Conservation (phyloP, 2,329 filamentous ascomycete genomes). For the Fulvia fulva region DNA sequence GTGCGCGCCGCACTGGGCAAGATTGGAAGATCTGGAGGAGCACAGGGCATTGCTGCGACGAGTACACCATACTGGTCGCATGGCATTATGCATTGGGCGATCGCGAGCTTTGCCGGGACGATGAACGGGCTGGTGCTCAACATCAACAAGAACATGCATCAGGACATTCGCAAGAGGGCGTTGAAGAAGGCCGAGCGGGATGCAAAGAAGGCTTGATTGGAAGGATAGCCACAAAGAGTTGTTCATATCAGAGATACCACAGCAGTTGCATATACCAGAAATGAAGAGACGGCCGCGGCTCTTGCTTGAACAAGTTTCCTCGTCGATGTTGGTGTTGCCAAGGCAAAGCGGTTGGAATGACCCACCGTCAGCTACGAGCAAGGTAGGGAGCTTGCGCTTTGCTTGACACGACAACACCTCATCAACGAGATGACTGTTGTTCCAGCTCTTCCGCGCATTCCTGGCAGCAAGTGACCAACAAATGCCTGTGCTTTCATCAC, state of each 20-base stretch:
- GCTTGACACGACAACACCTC: too few species aligned
- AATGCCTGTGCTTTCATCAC: too few species aligned
- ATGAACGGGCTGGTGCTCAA: conserved; percentile 55
- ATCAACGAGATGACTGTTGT: too few species aligned
- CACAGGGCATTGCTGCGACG: conserved; percentile 74
- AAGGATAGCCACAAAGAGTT: not conserved
- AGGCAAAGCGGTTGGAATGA: not conserved
- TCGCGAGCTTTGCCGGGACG: conserved; percentile 59
- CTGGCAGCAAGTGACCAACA: too few species aligned
- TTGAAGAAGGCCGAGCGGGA: conserved; percentile 80
- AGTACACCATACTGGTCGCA: conserved; percentile 94
- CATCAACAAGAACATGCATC: conserved; percentile 68
- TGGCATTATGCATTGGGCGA: conserved; percentile 78
- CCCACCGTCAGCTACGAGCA: not conserved
- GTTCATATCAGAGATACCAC: not conserved
- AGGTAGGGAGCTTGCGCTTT: not conserved
- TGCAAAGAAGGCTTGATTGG: conserved; percentile 59
- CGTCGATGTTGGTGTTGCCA: not conserved
- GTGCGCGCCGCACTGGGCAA: conserved; percentile 74
- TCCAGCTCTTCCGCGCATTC: too few species aligned
- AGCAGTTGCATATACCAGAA: not conserved
- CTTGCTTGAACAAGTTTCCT: not conserved
- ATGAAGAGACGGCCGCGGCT: not conserved
- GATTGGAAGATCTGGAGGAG: conserved; percentile 72
- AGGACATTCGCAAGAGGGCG: conserved; percentile 75